These are phyloP conservation scores for Coemansia sp. DNA, from an alignment of 192 early-diverging fungal genomes.

Conservation along the genomic window DNA sequence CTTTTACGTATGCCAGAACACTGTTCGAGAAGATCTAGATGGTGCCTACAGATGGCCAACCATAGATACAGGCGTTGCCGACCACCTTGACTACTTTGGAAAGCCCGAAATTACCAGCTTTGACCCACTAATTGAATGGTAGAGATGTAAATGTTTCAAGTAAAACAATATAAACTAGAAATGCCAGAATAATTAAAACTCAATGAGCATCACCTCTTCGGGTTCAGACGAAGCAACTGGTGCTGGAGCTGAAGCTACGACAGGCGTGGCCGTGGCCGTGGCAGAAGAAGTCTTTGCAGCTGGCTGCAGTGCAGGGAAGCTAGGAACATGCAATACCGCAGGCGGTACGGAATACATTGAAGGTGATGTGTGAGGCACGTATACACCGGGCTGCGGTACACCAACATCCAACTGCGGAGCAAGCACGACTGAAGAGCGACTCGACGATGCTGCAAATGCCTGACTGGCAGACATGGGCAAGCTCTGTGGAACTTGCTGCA, in stretches of 20 bases:
- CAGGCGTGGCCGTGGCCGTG: background rate
- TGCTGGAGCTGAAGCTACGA: background rate
- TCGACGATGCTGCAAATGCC: conserved; percentile 3
- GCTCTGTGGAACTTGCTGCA: conserved; percentile 18
- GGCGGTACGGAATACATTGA: conserved; percentile 34
- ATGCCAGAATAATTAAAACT: conserved; percentile 17
- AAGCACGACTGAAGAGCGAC: conserved; percentile 1
- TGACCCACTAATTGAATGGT: conserved; percentile 40
- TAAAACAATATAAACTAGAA: background rate
- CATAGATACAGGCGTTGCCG: conserved; percentile 46
- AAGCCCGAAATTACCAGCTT: conserved; percentile 48
- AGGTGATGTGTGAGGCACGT: conserved; percentile 10
- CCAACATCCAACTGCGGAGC: conserved; percentile 3
- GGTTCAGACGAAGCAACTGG: conserved; percentile 14
- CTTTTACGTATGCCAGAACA: conserved; percentile 53
- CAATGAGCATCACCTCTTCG: conserved; percentile 37
- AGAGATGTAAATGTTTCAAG: background rate
- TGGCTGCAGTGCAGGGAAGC: conserved; percentile 44
- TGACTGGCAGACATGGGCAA: conserved; percentile 20
- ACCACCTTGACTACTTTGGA: conserved; percentile 52
- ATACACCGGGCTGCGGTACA: background rate
- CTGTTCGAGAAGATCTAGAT: conserved; percentile 47
- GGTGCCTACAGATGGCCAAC: conserved; percentile 56
- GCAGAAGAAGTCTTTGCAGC: conserved; percentile 3
- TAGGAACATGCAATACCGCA: conserved; percentile 28